These are phyloP conservation scores for Neofusicoccum sp. DNA, from an alignment of 2,329 filamentous ascomycete genomes.

Conservation along the genomic window DNA sequence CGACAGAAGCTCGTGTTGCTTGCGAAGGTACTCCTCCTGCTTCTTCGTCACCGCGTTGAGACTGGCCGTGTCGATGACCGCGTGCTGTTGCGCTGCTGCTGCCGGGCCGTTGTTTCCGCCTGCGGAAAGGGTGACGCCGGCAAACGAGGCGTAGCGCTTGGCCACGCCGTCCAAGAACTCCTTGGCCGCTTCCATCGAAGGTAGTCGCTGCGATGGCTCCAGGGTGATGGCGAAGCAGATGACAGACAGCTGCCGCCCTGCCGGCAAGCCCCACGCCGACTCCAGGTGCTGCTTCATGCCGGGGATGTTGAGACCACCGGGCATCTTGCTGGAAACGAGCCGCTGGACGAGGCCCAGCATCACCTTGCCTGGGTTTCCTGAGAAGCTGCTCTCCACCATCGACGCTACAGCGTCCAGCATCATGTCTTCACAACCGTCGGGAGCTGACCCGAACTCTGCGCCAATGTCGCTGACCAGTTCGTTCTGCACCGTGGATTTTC, in stretches of 20 bases:
- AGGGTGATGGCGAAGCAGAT: constrained; percentile 4
- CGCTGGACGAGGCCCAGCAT: constrained; percentile 1
- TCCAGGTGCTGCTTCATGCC: constrained; percentile 3
- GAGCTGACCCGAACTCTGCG: constrained; percentile 8
- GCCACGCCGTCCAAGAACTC: not conserved
- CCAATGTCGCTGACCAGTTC: constrained; percentile 16
- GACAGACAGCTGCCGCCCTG: constrained; percentile 11
- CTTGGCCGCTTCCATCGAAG: not conserved
- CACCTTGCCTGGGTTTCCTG: constrained; percentile 3
- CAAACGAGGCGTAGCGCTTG: not conserved
- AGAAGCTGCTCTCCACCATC: not conserved
- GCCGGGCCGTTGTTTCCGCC: not conserved
- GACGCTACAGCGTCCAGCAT: not conserved
- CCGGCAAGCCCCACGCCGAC: constrained; percentile 9
- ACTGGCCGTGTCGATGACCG: not conserved
- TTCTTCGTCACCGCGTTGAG: not conserved
- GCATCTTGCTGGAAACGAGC: not conserved
- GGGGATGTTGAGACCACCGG: constrained; percentile 2
- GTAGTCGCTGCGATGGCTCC: constrained; percentile 11
- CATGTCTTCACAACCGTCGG: constrained; percentile 11
- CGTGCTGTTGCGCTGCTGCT: not conserved
- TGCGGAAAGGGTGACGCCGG: not conserved
- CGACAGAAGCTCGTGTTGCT: not conserved
- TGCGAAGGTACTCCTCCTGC: not conserved
- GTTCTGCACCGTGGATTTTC: constrained; percentile 22